Conservation (phyloP, 768 basidiomycete genomes). For the Mycena maculata region DNA sequence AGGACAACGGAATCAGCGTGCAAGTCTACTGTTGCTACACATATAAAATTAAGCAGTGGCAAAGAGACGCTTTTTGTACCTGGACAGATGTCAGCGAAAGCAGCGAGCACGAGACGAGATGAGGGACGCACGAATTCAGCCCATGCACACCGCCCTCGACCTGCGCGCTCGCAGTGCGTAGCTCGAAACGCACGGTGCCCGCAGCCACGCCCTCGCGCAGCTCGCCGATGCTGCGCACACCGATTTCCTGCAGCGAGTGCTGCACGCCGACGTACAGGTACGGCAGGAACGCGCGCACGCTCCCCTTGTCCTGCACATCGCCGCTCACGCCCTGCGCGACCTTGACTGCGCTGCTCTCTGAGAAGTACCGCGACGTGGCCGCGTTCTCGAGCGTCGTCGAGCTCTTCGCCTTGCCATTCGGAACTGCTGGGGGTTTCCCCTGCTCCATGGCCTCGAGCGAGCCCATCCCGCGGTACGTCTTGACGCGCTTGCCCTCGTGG, state of each 20-base stretch:
- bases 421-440: slow-evolving; percentile 58
- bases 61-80: slow-evolving; percentile 70
- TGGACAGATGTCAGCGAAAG: slow-evolving; percentile 37
- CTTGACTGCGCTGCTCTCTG: slow-evolving; percentile 91
- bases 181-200: slow-evolving; percentile 87
- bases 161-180: slow-evolving; percentile 95
- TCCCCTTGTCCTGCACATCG: slow-evolving; percentile 97
- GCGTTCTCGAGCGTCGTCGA: slow-evolving; percentile 81
- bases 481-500: slow-evolving; percentile 98
- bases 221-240: slow-evolving; percentile 73
- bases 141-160: slow-evolving; percentile 97
- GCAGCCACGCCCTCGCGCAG: slow-evolving; percentile 73
- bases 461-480: slow-evolving; percentile 99
- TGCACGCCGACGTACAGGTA: slow-evolving; percentile 86
- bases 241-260: slow-evolving; percentile 95
- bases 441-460: slow-evolving; percentile 94
- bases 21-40: slow-evolving; percentile 20
- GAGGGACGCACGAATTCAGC: slow-evolving; percentile 83
- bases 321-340: slow-evolving; percentile 97
- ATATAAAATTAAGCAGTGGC: slow-evolving; percentile 16
- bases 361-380: slow-evolving; percentile 96
- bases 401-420: slow-evolving; percentile 51
- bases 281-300: slow-evolving; percentile 91
- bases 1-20: background rate
- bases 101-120: background rate